A percentile compares a stretch with the other conserved stretches of the same genome.
phyloP scores from a whole-genome alignment of 1,284 basidiomycete species.

The Chalciporus sp. region DNA sequence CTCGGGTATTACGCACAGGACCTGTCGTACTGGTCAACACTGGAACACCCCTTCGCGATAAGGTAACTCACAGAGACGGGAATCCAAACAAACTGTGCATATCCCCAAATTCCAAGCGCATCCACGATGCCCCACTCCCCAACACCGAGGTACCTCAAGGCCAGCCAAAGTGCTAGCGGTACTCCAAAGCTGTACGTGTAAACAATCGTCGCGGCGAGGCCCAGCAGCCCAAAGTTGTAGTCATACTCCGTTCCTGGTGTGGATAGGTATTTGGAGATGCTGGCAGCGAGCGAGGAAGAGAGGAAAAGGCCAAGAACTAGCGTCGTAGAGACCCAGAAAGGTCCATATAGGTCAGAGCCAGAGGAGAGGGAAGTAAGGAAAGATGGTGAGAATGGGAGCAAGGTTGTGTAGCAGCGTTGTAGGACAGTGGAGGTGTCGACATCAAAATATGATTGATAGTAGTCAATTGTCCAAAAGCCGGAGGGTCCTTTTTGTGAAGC shows the following conservation, averaged over 20 bases:
- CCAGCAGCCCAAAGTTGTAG: constrained; percentile 85
- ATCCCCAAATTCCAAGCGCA: constrained; percentile 74
- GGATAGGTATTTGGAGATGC: constrained; percentile 81
- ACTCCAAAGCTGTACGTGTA: constrained; percentile 85
- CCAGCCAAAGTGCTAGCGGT: constrained; percentile 79
- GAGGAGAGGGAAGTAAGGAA: constrained; percentile 68
- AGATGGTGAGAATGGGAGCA: constrained; percentile 60
- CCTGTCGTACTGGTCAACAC: constrained; percentile 41
- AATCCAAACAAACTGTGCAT: constrained; percentile 77
- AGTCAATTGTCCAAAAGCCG: constrained; percentile 77
- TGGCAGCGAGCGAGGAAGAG: constrained; percentile 85
- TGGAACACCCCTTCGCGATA: neutral
- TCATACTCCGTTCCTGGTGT: constrained; percentile 56
- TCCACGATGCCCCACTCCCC: constrained; percentile 86
- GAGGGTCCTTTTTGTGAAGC: constrained; percentile 42
- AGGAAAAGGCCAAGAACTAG: constrained; percentile 90
- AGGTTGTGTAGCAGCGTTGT: constrained; percentile 70
- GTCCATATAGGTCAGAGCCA: constrained; percentile 78
- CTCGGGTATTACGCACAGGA: constrained; percentile 83
- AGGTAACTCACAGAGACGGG: constrained; percentile 64
- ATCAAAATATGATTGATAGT: constrained; percentile 81
- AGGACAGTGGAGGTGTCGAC: constrained; percentile 77
- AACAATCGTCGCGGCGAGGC: constrained; percentile 79
- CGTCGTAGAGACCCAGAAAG: constrained; percentile 95
- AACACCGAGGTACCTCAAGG: constrained; percentile 80